phyloP scores from a whole-genome alignment of 2,329 filamentous ascomycete species.

The Sarocladium oryzae region DNA sequence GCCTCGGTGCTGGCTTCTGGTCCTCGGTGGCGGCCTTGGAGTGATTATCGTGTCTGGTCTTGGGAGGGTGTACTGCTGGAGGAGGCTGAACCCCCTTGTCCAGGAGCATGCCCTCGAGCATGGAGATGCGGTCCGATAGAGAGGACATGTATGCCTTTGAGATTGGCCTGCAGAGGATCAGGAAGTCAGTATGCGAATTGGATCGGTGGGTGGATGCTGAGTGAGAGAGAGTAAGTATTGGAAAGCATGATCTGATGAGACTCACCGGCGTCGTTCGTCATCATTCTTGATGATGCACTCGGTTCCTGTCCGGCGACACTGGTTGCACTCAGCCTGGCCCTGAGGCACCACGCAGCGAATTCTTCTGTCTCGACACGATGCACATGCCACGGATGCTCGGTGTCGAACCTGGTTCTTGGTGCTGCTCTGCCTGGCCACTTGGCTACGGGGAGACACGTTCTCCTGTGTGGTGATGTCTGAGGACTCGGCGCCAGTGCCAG shows the following conservation, averaged over 20 bases:
- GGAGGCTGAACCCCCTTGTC: conserved; percentile 43
- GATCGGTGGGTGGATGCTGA: too few relatives aligned
- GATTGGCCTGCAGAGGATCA: conserved; percentile 36
- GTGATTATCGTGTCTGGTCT: conserved; percentile 36
- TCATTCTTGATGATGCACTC: conserved; percentile 52
- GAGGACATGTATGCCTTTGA: conserved; percentile 53
- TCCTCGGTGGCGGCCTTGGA: conserved; percentile 13
- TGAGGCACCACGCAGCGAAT: conserved; percentile 47
- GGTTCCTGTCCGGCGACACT: conserved; percentile 44
- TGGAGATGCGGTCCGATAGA: conserved; percentile 44
- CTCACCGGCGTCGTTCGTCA: conserved; percentile 47
- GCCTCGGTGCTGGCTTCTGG: not conserved
- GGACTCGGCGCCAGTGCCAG: conserved; percentile 10
- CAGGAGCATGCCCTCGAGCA: conserved; percentile 45
- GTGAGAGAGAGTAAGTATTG: conserved; percentile 9
- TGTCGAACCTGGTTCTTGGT: conserved; percentile 33
- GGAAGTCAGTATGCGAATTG: not conserved
- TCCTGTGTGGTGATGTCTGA: conserved; percentile 25
- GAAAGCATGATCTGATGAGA: conserved; percentile 1
- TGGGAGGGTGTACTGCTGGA: conserved; percentile 46
- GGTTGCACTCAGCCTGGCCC: conserved; percentile 42
- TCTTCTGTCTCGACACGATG: conserved; percentile 41
- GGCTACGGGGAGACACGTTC: conserved; percentile 24
- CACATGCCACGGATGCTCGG: conserved; percentile 49
- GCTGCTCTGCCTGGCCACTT: conserved; percentile 7